phyloP scores from a whole-genome alignment of 306 rosid species.

The Rubus idaeus region DNA sequence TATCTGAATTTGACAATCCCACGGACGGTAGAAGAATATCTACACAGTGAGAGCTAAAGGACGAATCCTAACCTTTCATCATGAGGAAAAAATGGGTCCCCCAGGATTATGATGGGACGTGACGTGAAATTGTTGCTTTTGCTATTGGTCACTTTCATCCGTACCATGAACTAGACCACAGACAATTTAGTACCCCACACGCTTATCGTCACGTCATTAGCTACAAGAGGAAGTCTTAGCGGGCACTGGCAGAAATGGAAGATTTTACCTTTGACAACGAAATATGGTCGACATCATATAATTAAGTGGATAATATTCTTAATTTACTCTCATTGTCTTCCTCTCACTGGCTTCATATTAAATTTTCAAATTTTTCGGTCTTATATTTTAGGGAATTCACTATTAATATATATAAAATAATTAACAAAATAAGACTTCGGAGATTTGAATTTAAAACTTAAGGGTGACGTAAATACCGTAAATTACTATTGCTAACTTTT shows the following conservation, averaged over 20 bases:
- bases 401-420: no score
- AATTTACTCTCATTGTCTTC: background rate
- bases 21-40: background rate
- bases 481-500: no score
- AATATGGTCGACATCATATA: background rate
- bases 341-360: background rate
- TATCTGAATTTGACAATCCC: background rate
- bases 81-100: slow-evolving; percentile 29
- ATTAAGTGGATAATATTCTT: background rate
- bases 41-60: background rate
- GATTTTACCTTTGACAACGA: background rate
- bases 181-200: slow-evolving; percentile 30
- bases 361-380: background rate
- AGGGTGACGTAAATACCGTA: no score
- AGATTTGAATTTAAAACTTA: no score
- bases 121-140: slow-evolving; percentile 31
- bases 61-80: slow-evolving; percentile 24
- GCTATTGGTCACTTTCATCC: slow-evolving; percentile 29
- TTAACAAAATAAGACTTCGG: no score
- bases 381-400: no score
- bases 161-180: slow-evolving; percentile 37
- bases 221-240: background rate
- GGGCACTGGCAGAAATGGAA: background rate
- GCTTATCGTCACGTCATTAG: slow-evolving; percentile 13
- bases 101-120: slow-evolving; percentile 33